Evolutionary conservation across 2,329 filamentous ascomycete genomes (phyloP), one percentile per base, ranked within the genome.

Genomic region (Nothomitra cinnamomea): DNA sequence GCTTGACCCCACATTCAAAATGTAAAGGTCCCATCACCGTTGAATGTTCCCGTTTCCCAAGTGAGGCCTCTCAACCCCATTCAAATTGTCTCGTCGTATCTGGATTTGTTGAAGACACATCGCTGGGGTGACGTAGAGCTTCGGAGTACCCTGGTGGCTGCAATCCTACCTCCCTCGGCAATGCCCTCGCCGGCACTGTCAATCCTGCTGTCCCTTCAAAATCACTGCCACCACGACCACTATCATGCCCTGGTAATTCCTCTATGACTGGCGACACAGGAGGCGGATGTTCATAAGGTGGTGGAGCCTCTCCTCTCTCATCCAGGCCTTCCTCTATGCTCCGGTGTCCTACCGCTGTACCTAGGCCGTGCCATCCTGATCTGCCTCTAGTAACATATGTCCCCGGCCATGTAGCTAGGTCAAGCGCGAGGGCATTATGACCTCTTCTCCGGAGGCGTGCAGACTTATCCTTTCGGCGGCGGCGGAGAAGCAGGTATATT

Each of bases 251-350:
- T 15, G 15, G 13, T n/a, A 13, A 3, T 4, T 24, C 45, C 45
- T 35, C 50, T 38, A n/a, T 43, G 32, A 1, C 35, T 41, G 19
- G 22, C 49, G 25, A 21, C 6, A 40, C n/a, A 6, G 49, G 35
- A 5, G 28, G 22, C 5, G 42, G 52, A 17, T 10, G 32, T 40
- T 55, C 32, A n/a, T 55, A 55, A 12, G 53, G 53, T 10, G 53
- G 53, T 1, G 53, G 53, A 2, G 53, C 32, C 49, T 55, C 53
- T 19, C 40, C 53, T 7, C 38, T 15, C 17, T 55, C 53, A 24
- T 55, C 49, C 4, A 55, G 38, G 13, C 53, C 53, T 24, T 55
- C 53, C 41, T 53, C 49, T 12, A 19, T 38, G 7, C 47, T 35
- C n/a, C 43, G 12, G 7, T 25, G 21, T 25, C 43, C 43, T 3